These are phyloP conservation scores for Atalantia buxifolia DNA, from an alignment of 345 rosid species.

Conservation along the genomic window DNA sequence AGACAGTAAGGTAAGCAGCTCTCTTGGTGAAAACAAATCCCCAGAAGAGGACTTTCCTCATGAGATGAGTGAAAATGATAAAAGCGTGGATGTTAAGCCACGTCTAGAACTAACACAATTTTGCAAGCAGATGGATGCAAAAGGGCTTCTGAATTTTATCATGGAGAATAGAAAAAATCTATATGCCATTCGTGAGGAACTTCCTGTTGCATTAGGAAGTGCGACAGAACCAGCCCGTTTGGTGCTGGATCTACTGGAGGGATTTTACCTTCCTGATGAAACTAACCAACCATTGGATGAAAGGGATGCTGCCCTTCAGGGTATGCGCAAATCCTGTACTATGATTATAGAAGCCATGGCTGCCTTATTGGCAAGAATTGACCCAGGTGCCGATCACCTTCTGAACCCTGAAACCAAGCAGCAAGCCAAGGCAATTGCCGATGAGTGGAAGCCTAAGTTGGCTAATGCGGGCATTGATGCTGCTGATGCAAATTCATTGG, in stretches of 20 bases:
- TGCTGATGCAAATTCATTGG: constrained; percentile 55
- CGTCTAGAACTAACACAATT: constrained; percentile 45
- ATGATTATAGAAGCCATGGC: constrained; percentile 54
- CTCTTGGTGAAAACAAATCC: constrained; percentile 39
- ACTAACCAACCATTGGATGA: constrained; percentile 36
- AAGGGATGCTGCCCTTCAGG: constrained; percentile 55
- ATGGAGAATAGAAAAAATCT: constrained; percentile 45
- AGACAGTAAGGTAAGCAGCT: constrained; percentile 55
- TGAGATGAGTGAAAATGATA: constrained; percentile 34
- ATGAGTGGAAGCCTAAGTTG: constrained; percentile 65
- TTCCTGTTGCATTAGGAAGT: constrained; percentile 54
- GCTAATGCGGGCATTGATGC: constrained; percentile 41
- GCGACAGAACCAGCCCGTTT: constrained; percentile 56
- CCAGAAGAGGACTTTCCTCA: constrained; percentile 39
- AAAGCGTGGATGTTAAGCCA: constrained; percentile 42
- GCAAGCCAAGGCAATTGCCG: constrained; percentile 72
- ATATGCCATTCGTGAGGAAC: constrained; percentile 40
- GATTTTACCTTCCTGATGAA: constrained; percentile 46
- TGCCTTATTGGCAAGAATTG: constrained; percentile 45
- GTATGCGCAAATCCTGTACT: constrained; percentile 50
- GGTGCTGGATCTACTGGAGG: constrained; percentile 62
- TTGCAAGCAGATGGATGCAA: constrained; percentile 68
- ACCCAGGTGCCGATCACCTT: constrained; percentile 51
- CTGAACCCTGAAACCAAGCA: constrained; percentile 53
- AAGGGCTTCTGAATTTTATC: constrained; percentile 47